Base-by-base conservation (phyloP, 345 rosid genomes). In the Bruguiera sexangula region DNA sequence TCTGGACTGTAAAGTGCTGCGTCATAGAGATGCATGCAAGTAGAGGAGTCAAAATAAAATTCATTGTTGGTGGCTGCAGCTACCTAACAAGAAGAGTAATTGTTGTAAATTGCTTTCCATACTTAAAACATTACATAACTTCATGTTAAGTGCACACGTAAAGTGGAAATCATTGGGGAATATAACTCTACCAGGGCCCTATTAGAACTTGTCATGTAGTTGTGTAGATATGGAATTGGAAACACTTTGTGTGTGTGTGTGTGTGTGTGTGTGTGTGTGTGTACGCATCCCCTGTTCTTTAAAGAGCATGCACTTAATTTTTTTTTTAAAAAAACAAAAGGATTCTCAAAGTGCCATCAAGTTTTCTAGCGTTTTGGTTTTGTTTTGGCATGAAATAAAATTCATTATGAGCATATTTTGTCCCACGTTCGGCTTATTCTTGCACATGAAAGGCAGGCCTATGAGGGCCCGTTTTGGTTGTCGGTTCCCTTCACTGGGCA, bases 141-240 rank as follows among this genome's bases (percentile, higher is more conserved):
- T 70, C 80, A 78, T 80, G 77, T 71, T 79, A 59, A 72, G 79
- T 73, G 73, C 82, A 65, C 52, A 26, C 59, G 67, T 1, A 48
- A 59, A 58, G 86, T 77, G 78, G 85, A 76, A 76, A 84, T 75
- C 87, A 81, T 58, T 73, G 36, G 16, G 68, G 48, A 43, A 43
- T 2, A 11, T 13, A 43, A 11, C 59, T 62, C 75, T 77, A 73
- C 18, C 43, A 68, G 70, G 82, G 82, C 75, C 83, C 73, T 70
- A 65, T 51, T 11, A 16, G 48, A 36, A 69, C 66, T 78, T 77
- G 84, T 75, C 84, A 52, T 70, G 52, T 71, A 65, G 80, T 72
- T 77, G 85, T 81, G 78, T 56, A 36, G 20, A 21, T 68, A 66
- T 43, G 69, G 69, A 65, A 71, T 66, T 66, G 37, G 8, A 34